phyloP scores from a whole-genome alignment of 2,329 filamentous ascomycete genomes.

The Paecilomyces niveus region DNA sequence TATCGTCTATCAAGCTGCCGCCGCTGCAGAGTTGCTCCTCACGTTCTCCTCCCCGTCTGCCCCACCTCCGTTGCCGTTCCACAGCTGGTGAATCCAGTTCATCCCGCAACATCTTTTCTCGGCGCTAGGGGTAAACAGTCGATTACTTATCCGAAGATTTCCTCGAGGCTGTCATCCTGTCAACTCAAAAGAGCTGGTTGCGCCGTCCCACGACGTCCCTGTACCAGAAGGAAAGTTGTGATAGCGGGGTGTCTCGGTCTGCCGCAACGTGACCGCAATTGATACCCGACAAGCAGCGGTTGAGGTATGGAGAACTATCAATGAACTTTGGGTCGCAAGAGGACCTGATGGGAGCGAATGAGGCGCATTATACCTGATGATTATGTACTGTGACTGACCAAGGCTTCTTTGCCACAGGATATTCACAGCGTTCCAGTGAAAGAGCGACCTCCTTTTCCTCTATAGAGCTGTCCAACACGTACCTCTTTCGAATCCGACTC shows the following conservation, averaged over 20 bases:
- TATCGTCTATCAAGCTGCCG: not conserved
- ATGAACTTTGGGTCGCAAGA: not conserved
- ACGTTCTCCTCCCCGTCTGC: not conserved
- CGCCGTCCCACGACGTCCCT: not conserved
- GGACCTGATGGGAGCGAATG: not conserved
- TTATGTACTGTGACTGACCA: not conserved
- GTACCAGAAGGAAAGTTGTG: not conserved
- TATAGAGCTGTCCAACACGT: not conserved
- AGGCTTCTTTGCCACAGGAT: not conserved
- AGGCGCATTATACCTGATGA: not conserved
- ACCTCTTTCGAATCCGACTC: not conserved
- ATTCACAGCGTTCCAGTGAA: not conserved
- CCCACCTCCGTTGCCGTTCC: not conserved
- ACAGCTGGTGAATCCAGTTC: not conserved
- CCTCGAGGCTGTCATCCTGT: not conserved
- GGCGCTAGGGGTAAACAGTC: not conserved
- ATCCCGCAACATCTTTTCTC: not conserved
- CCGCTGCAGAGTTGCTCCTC: slow-evolving; percentile 1
- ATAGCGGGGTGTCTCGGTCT: not conserved
- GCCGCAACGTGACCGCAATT: not conserved
- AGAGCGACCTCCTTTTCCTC: not conserved
- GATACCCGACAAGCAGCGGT: not conserved
- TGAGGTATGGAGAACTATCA: not conserved
- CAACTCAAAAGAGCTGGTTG: not conserved
- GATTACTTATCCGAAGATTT: not conserved